phyloP scores from a whole-genome alignment of 495 filamentous ascomycete species.

The Pyrenopolyporus hunteri region DNA sequence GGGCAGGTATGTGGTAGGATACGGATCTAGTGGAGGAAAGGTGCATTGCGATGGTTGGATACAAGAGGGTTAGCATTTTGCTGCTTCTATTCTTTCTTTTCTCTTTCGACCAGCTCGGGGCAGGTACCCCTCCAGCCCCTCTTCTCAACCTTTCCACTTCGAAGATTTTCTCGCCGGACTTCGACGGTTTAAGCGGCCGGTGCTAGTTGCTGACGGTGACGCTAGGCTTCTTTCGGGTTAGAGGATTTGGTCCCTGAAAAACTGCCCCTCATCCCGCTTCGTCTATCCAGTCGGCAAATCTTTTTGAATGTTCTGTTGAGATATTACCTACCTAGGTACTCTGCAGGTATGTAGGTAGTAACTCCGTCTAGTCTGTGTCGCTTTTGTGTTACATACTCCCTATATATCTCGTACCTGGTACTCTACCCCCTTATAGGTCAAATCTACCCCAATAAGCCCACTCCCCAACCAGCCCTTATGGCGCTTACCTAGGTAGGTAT shows the following conservation, averaged over 20 bases:
- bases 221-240: constrained; percentile 20
- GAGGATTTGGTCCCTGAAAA: constrained; percentile 38
- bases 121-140: too few species aligned
- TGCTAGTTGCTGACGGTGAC: constrained; percentile 12
- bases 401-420: neutral
- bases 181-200: constrained; percentile 23
- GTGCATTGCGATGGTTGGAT: neutral
- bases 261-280: constrained; percentile 37
- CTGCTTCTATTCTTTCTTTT: neutral
- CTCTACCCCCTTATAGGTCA: constrained; percentile 24
- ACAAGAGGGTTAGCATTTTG: too few species aligned
- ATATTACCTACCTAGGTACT: neutral
- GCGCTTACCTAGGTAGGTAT: too few species aligned
- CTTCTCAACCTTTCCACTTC: constrained; percentile 24
- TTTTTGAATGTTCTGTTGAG: constrained; percentile 14
- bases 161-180: constrained; percentile 25
- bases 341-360: constrained; percentile 15
- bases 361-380: constrained; percentile 22
- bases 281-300: constrained; percentile 36
- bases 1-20: neutral
- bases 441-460: constrained; percentile 4
- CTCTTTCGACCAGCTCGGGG: constrained; percentile 5
- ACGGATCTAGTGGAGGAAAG: neutral
- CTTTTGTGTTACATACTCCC: constrained; percentile 2
- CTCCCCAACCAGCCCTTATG: constrained; percentile 1